Evolutionary conservation across 352 stramenopile genomes (phyloP).

Genomic region (Pythium sukuiense): DNA sequence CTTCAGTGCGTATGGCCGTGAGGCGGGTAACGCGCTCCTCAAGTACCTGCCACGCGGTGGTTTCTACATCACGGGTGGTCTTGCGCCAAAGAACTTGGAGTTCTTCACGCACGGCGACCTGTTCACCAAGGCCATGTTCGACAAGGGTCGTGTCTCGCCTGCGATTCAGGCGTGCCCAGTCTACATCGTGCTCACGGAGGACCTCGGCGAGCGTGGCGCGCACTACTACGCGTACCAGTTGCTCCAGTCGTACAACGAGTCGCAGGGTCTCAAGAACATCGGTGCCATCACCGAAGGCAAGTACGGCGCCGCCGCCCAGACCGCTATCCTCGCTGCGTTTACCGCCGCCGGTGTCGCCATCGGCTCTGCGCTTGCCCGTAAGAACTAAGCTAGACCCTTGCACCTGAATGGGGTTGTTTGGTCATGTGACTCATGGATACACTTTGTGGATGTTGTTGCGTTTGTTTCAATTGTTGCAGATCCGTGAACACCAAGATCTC

Average conservation of each 20-base stretch:
- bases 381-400: constrained; percentile 12
- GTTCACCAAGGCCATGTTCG: constrained; percentile 84
- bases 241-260: constrained; percentile 58
- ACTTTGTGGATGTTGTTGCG: constrained; percentile 18
- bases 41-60: constrained; percentile 96
- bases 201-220: constrained; percentile 87
- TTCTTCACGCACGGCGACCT: constrained; percentile 86
- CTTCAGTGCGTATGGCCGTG: constrained; percentile 89
- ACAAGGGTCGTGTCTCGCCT: constrained; percentile 88
- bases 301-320: constrained; percentile 24
- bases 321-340: constrained; percentile 25
- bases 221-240: constrained; percentile 88
- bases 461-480: constrained; percentile 25
- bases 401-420: constrained; percentile 5
- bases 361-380: constrained; percentile 27
- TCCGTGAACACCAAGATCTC: constrained; percentile 5
- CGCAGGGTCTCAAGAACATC: constrained; percentile 31
- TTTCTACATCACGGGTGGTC: constrained; percentile 96
- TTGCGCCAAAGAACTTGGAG: constrained; percentile 96
- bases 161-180: constrained; percentile 77
- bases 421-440: constrained; percentile 26
- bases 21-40: constrained; percentile 92
- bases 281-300: constrained; percentile 31
- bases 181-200: constrained; percentile 90
- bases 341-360: constrained; percentile 28